Percentiles rank a stretch among this genome's conserved stretches.
Conservation (phyloP, 352 stramenopile species). For the Aphanomyces invadans region DNA sequence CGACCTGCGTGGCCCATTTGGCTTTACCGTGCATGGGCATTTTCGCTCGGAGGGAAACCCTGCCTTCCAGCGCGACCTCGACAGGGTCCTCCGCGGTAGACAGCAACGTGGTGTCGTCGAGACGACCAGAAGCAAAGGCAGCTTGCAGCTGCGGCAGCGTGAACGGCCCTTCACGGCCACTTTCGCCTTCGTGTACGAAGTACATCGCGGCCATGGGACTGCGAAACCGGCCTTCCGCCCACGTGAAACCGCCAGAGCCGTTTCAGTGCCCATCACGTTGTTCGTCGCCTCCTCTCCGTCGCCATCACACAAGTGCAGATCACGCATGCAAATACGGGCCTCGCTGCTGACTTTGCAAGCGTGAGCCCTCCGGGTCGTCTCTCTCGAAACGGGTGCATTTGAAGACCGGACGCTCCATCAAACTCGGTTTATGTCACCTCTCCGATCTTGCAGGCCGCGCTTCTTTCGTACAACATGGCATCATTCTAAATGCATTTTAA, state of each 20-base stretch:
- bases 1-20: not conserved
- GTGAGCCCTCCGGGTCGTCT: too few species aligned
- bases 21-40: not conserved
- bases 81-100: not conserved
- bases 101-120: not conserved
- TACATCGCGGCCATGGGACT: not conserved
- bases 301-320: too few species aligned
- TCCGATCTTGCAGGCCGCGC: too few species aligned
- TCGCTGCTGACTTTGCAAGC: too few species aligned
- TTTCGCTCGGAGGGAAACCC: not conserved
- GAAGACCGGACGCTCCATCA: too few species aligned
- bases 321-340: too few species aligned
- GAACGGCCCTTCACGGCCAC: not conserved
- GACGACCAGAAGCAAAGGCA: not conserved
- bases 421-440: too few species aligned
- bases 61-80: not conserved
- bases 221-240: not conserved
- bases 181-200: not conserved
- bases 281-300: too few species aligned
- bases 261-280: too few species aligned
- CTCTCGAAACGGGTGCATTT: too few species aligned
- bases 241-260: not conserved
- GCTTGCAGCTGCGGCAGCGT: not conserved
- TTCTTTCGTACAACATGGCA: too few species aligned
- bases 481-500: too few species aligned